Base-by-base conservation (phyloP, 2,329 filamentous ascomycete species). In the Nectriaceae sp. region DNA sequence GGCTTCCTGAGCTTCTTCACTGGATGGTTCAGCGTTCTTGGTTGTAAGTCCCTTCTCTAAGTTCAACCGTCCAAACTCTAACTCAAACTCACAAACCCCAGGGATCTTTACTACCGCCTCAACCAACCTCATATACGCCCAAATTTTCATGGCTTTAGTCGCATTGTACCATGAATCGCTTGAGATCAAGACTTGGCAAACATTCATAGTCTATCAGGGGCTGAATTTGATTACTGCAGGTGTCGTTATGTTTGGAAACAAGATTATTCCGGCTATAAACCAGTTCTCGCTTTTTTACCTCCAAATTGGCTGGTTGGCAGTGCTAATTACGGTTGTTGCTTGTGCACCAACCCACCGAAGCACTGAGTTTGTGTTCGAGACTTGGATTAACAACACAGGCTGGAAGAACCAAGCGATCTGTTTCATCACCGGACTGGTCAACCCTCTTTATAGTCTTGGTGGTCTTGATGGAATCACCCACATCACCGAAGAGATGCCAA, bases 371-470 rank as follows among this genome's bases (percentile, higher is more conserved):
- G 77, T 80, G 18, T 80, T 80, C 56, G 64, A 61, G 31, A 78
- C 73, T 2, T 80, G 75, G 69, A 72, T 77, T 45, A 79, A 79
- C 55, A 74, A 77, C 40, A 79, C 77, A 0, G 76, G 77, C 11
- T 80, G 77, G 77, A 63, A 73, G 26, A 75, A 71, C 46, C 71
- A 76, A 45, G 72, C 67, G 1, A 73, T 79, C 26, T 74, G 70
- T 47, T 79, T 79, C 56, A 76, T 79, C 46, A 75, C 74, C 0
- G 76, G 76, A 0, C 60, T 79, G 3, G 72, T 79, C 2, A 78
- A 78, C 49, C 70, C 74, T 0, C 59, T 75, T 4, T 79, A 75
- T 59, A 69, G 70, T 19, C 65, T 79, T 13, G 72, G 74, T 19
- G 74, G 75, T 1, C 62, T 79, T 2, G 76, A 79, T 52, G 72